Evolutionary conservation across 495 filamentous ascomycete genomes (phyloP), one percentile per base, ranked within the genome.

Genomic region (Penicillium simplicissimum): DNA sequence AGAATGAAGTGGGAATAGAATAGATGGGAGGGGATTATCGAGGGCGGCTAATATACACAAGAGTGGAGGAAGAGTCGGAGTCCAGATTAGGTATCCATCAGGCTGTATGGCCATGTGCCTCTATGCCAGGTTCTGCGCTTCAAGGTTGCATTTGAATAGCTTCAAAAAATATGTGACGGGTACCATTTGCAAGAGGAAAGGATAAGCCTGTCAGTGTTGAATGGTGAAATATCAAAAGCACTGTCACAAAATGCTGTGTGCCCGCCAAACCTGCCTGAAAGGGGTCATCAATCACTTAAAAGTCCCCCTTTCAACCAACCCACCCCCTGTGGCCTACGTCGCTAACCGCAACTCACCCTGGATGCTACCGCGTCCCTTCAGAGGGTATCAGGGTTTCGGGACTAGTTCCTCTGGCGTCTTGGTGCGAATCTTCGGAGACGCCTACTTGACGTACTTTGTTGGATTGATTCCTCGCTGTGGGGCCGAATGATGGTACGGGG

Each of bases 391-490:
- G 42, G 42, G 17, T 43, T 43, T 19, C 17, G 19, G 17, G 42
- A 10, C 19, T 45, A 21, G 60, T 53, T 52, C 51, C 33, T n/a
- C 51, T 53, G 51, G 51, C 51, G 31, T 53, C 51, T 36, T 53
- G 15, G 51, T 31, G 51, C 51, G 0, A 14, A 53, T 53, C 51
- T 53, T 36, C 51, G 51, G 51, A 53, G 51, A 23, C 19, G 51
- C 51, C 23, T 36, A 31, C 51, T 36, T 28, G 51, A 21, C 31
- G 51, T 36, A 53, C 51, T 17, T 53, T 53, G 51, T 53, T 53
- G 51, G 31, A 53, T 53, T 53, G 51, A 36, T n/a, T 53, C 51
- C 51, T 53, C 51, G 51, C 31, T 31, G 31, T 53, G 51, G 51
- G 51, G 31, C 51, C 51, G 28, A 4, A 31, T 36, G 9, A 19